These are phyloP conservation scores for Nepenthes alata DNA, from an alignment of 179 eudicot genomes.

Conservation along the genomic window DNA sequence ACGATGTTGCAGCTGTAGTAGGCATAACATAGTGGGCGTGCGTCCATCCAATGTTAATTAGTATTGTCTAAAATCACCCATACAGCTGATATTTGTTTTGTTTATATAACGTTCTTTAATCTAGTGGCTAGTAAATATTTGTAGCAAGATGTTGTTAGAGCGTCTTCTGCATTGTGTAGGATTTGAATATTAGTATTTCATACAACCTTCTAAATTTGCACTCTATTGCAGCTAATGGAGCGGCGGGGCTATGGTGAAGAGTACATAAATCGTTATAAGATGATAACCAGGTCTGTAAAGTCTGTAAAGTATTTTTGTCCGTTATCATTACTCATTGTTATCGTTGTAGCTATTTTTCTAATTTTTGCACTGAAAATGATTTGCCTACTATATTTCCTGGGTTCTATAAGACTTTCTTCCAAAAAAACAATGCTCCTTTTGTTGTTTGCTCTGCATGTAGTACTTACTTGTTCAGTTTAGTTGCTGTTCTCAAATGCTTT, in stretches of 20 bases:
- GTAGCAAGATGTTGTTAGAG: neutral
- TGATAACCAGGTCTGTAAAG: constrained; percentile 79
- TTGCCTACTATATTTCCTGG: neutral
- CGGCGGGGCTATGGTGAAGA: constrained; percentile 88
- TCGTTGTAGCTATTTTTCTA: neutral
- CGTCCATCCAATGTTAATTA: too few species aligned
- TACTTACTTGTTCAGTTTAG: neutral
- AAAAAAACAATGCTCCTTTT: neutral
- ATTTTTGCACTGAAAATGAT: neutral
- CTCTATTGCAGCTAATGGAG: constrained; percentile 85
- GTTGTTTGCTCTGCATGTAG: neutral
- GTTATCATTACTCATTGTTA: neutral
- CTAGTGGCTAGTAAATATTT: too few species aligned
- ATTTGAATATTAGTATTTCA: constrained; percentile 1
- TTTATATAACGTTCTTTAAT: too few species aligned
- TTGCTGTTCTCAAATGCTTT: too few species aligned
- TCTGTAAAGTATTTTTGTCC: neutral
- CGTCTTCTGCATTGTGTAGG: neutral
- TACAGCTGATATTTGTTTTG: too few species aligned
- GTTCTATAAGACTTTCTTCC: neutral
- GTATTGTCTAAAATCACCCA: too few species aligned
- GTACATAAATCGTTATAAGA: constrained; percentile 86
- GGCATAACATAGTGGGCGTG: too few species aligned
- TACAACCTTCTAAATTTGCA: constrained; percentile 18
- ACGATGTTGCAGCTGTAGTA: too few species aligned